Conservation (phyloP, 2,329 filamentous ascomycete species). For the Arachnomyces sp. region DNA sequence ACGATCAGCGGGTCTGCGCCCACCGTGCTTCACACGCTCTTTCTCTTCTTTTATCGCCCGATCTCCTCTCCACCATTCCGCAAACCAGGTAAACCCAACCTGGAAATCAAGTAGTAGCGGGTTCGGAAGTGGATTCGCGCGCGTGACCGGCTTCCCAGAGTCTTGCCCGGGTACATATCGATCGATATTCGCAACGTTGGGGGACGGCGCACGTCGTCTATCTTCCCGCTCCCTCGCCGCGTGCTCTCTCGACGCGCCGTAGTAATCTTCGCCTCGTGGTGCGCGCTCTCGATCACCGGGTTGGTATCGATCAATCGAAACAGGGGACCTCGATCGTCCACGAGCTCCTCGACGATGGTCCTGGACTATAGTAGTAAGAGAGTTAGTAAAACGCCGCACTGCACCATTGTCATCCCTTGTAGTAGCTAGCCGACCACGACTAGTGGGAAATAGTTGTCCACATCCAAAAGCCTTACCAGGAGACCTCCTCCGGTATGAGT, state of each 20-base stretch:
- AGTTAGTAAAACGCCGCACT: conserved; percentile 3
- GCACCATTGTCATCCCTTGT: conserved; percentile 2
- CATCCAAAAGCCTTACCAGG: conserved; percentile 30
- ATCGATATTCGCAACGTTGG: conserved; percentile 51
- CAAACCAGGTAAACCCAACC: conserved; percentile 60
- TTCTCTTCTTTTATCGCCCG: conserved; percentile 57
- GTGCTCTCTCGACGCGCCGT: conserved; percentile 35
- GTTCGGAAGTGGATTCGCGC: conserved; percentile 51
- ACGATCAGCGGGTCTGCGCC: conserved; percentile 45
- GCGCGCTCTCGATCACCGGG: conserved; percentile 43
- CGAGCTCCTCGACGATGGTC: conserved; percentile 39
- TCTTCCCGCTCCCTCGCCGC: conserved; percentile 48
- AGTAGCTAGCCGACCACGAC: conserved; percentile 3
- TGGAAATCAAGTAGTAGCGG: conserved; percentile 57
- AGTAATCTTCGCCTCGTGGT: conserved; percentile 49
- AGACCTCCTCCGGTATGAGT: conserved; percentile 39
- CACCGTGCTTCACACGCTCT: conserved; percentile 52
- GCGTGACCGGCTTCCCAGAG: conserved; percentile 42
- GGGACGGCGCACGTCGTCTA: conserved; percentile 49
- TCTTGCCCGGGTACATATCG: conserved; percentile 58
- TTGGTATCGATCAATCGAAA: conserved; percentile 56
- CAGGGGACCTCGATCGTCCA: conserved; percentile 51
- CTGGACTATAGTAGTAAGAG: conserved; percentile 22
- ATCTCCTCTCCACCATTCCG: conserved; percentile 60
- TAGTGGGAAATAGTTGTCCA: background rate